These are phyloP conservation scores for Metschnikowia lochheadii DNA, from an alignment of 805 yeast genomes.

Conservation along the genomic window DNA sequence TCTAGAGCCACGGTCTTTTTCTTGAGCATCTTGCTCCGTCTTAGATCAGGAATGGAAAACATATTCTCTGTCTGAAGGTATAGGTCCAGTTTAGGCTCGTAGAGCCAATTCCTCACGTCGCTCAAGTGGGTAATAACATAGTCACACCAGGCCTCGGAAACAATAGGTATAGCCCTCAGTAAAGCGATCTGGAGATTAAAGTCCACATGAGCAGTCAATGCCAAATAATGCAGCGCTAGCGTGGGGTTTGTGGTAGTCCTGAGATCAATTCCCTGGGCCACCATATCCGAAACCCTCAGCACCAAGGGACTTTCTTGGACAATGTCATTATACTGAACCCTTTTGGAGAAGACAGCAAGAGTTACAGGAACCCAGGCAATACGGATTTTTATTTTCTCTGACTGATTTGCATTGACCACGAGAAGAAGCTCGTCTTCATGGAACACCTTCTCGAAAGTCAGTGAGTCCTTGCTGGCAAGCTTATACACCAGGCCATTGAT, in stretches of 20 bases:
- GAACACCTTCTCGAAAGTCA: slow-evolving; percentile 9
- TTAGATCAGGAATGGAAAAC: slow-evolving; percentile 12
- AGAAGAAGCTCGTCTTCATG: slow-evolving; percentile 7
- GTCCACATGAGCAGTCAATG: slow-evolving; percentile 13
- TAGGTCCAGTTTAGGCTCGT: slow-evolving; percentile 10
- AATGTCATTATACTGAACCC: slow-evolving; percentile 11
- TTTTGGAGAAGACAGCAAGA: slow-evolving; percentile 13
- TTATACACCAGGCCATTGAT: slow-evolving; percentile 25
- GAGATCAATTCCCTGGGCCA: slow-evolving; percentile 17
- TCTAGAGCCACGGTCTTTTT: slow-evolving; percentile 7
- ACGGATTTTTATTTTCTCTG: slow-evolving; percentile 13
- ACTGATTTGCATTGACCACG: slow-evolving; percentile 17
- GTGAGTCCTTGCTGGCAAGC: slow-evolving; percentile 14
- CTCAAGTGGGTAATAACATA: slow-evolving; percentile 10
- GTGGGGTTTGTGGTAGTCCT: slow-evolving; percentile 16
- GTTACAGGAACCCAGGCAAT: slow-evolving; percentile 23
- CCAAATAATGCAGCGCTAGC: slow-evolving; percentile 23
- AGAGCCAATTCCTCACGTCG: slow-evolving; percentile 22
- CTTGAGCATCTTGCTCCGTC: slow-evolving; percentile 16
- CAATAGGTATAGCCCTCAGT: slow-evolving; percentile 27
- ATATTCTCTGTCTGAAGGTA: slow-evolving; percentile 15
- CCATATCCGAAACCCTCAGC: slow-evolving; percentile 8
- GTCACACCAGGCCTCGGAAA: slow-evolving; percentile 24
- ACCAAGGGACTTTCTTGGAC: slow-evolving; percentile 14
- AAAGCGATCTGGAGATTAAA: slow-evolving; percentile 21